phyloP scores from a whole-genome alignment of 805 yeast genomes.

The Torulaspora gathmanii region DNA sequence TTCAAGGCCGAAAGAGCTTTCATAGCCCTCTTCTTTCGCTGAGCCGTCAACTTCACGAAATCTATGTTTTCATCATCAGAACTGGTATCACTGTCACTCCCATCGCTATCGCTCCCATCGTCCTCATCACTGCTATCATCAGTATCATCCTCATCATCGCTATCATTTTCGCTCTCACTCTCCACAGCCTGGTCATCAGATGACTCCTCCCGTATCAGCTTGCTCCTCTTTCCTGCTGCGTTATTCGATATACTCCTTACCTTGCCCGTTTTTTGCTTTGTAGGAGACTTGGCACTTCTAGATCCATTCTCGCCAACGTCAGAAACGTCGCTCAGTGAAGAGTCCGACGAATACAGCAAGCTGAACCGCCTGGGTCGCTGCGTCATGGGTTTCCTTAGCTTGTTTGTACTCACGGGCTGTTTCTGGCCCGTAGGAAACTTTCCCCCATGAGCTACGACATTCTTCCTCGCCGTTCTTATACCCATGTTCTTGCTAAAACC shows the following conservation, averaged over 20 bases:
- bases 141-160: constrained; percentile 29
- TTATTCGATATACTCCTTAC: constrained; percentile 26
- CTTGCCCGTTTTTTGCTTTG: constrained; percentile 18
- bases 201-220: constrained; percentile 33
- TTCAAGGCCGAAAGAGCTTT: constrained; percentile 41
- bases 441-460: constrained; percentile 6
- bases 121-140: constrained; percentile 39
- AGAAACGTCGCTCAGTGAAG: constrained; percentile 39
- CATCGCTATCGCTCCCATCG: constrained; percentile 36
- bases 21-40: constrained; percentile 54
- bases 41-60: constrained; percentile 66
- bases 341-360: constrained; percentile 41
- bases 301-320: constrained; percentile 30
- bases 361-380: constrained; percentile 41
- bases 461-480: constrained; percentile 28
- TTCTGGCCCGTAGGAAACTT: constrained; percentile 11
- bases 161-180: constrained; percentile 33
- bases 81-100: constrained; percentile 39
- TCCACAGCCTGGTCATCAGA: constrained; percentile 30
- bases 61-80: constrained; percentile 68
- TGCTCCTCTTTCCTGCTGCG: constrained; percentile 33
- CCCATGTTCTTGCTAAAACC: constrained; percentile 15
- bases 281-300: constrained; percentile 13
- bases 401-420: constrained; percentile 8
- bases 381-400: constrained; percentile 9